These are phyloP conservation scores for Ogataea salicorniae DNA, from an alignment of 805 yeast genomes.

Conservation along the genomic window DNA sequence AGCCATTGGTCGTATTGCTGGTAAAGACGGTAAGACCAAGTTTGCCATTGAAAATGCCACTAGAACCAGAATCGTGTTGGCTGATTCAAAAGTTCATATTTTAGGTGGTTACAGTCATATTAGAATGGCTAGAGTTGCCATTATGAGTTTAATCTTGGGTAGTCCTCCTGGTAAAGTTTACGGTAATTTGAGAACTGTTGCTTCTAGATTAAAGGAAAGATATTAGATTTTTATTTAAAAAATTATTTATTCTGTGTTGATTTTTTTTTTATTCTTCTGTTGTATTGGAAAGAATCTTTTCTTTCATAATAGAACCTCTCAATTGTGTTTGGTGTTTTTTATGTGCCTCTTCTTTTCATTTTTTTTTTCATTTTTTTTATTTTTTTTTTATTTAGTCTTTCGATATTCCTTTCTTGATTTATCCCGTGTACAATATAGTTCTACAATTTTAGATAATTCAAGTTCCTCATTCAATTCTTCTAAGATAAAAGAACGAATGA, in stretches of 20 bases:
- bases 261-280: too few species aligned
- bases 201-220: conserved; percentile 95
- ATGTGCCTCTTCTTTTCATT: too few species aligned
- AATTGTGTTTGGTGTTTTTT: too few species aligned
- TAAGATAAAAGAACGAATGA: too few species aligned
- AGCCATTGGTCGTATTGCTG: conserved; percentile 99
- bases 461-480: too few species aligned
- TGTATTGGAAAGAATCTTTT: too few species aligned
- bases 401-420: too few species aligned
- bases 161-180: conserved; percentile 98
- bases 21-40: conserved; percentile 98
- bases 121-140: conserved; percentile 97
- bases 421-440: too few species aligned
- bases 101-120: conserved; percentile 96
- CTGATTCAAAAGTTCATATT: conserved; percentile 94
- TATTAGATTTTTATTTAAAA: conserved; percentile 38
- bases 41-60: conserved; percentile 98
- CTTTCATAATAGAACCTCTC: too few species aligned
- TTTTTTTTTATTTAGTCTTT: too few species aligned
- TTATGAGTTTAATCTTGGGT: conserved; percentile 90
- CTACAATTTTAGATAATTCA: too few species aligned
- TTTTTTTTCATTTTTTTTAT: too few species aligned
- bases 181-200: conserved; percentile 94
- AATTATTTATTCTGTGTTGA: neutral
- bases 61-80: conserved; percentile 94